These are phyloP conservation scores for Xylariaceae sp. DNA, from an alignment of 2,329 filamentous ascomycete species.

Conservation along the genomic window DNA sequence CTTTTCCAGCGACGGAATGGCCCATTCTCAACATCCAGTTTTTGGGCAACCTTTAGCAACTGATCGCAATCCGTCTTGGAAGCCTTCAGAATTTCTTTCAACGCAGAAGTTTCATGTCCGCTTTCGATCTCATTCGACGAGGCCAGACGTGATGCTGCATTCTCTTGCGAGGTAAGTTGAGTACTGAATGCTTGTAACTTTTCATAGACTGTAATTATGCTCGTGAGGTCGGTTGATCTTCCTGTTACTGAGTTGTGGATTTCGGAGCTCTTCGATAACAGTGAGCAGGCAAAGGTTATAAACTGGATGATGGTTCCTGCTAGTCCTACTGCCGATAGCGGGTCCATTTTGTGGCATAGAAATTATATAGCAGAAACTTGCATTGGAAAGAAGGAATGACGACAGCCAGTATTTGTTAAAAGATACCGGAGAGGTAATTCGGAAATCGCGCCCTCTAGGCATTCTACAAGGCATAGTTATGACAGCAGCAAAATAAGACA, in stretches of 20 bases:
- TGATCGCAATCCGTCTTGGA: neutral
- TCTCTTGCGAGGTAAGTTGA: neutral
- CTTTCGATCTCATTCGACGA: too few species aligned
- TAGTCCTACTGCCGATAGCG: neutral
- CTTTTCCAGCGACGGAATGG: neutral
- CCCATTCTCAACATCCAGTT: neutral
- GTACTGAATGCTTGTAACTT: neutral
- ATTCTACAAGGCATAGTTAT: too few species aligned
- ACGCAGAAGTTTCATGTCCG: neutral
- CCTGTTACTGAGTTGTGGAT: slow-evolving; percentile 1
- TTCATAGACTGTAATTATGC: neutral
- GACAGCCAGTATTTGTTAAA: too few species aligned
- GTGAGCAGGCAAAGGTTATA: neutral
- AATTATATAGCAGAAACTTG: too few species aligned
- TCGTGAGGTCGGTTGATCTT: neutral
- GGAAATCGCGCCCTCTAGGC: too few species aligned
- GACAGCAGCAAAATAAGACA: too few species aligned
- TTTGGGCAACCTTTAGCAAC: neutral
- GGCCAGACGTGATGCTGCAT: too few species aligned
- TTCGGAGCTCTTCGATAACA: neutral
- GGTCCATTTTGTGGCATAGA: too few species aligned
- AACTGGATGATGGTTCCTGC: neutral
- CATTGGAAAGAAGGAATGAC: too few species aligned
- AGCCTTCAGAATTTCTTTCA: neutral
- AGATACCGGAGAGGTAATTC: too few species aligned